A percentile compares a stretch with the other conserved stretches of the same genome.
These are phyloP conservation scores for Paxillus ammoniavirescens DNA, from an alignment of 768 basidiomycete genomes.

Conservation along the genomic window DNA sequence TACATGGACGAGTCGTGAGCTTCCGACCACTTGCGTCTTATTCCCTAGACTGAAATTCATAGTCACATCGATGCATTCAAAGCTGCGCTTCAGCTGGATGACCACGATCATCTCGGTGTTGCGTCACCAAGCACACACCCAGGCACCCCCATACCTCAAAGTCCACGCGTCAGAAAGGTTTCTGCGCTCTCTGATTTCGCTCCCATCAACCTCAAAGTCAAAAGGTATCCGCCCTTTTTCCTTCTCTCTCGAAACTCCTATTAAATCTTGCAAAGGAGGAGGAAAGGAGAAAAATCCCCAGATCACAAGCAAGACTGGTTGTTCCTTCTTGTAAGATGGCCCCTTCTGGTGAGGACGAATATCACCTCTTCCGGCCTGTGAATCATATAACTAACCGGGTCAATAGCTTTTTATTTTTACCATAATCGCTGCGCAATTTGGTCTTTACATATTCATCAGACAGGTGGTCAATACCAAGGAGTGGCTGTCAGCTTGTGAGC, in stretches of 20 bases:
- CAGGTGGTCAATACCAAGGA: conserved; percentile 96
- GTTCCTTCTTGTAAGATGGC: conserved; percentile 83
- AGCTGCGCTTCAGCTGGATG: conserved; percentile 66
- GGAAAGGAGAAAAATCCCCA: conserved; percentile 30
- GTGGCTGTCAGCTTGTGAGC: conserved; percentile 83
- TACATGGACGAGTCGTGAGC: conserved; percentile 75
- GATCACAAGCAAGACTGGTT: conserved; percentile 67
- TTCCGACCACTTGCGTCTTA: neutral
- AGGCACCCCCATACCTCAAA: conserved; percentile 24
- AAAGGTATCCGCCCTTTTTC: conserved; percentile 44
- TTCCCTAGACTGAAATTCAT: conserved; percentile 1
- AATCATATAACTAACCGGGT: neutral
- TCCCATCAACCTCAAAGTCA: conserved; percentile 83
- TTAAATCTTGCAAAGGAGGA: conserved; percentile 30
- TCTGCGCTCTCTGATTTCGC: conserved; percentile 86
- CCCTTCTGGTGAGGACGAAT: conserved; percentile 60
- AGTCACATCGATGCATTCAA: conserved; percentile 78
- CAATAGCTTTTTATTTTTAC: conserved; percentile 77
- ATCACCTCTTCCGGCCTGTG: neutral
- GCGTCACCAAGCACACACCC: conserved; percentile 22
- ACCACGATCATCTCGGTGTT: conserved; percentile 30
- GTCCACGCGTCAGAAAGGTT: conserved; percentile 69
- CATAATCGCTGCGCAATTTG: conserved; percentile 83
- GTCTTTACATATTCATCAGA: conserved; percentile 81
- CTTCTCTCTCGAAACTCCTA: neutral